Base-by-base conservation (phyloP, 768 basidiomycete genomes). In the Mycena belliarum region DNA sequence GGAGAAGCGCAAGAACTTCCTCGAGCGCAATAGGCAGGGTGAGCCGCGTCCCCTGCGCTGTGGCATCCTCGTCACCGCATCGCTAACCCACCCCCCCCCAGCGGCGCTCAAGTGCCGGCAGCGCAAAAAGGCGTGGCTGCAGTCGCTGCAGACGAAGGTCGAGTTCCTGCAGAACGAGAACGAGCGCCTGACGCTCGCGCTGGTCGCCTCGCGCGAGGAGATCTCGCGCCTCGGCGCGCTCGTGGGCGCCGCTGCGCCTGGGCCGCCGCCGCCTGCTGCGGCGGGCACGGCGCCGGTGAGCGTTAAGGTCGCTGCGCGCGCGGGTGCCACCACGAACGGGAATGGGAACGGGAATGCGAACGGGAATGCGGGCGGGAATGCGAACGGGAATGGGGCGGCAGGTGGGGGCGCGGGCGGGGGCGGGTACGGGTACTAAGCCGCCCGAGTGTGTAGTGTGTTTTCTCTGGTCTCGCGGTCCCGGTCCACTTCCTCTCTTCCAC, bases 21-120 rank as follows among this genome's bases (percentile, higher is more conserved):
- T 99, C 59, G 97, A 98, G 73, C 82, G 97, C 60, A 99, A 99
- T 69, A 82, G 97, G 67, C 97, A 98, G 83, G 96, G 96, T 98
- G 60, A 49, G 56, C 23, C 38, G 21, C 25, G 59, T 59, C 38
- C 33, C 59, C n/a, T 33, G 45, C 33, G 20, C 33, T 51, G 29
- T 14, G 33, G 28, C 46, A 12, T 52, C 7, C 20, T 23, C 24
- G 1, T 16, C 6, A 15, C 23, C 8, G 15, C 10, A 6, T 23
- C 24, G 1, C 11, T 11, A 15, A 32, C 8, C 18, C 10, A 6
- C 4, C 14, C 12, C 9, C 11, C n/a, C 23, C 1, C 65, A 98
- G 96, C 97, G 60, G 97, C 97, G 7, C 85, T 98, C 64, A 98
- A 98, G 76, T 99, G 97, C 74, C 93, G 97, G 33, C 97, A 99